Evolutionary conservation across 73 alveolate species (phyloP), one percentile per base, ranked within the genome.

Genomic region (Breviolum minutum): DNA sequence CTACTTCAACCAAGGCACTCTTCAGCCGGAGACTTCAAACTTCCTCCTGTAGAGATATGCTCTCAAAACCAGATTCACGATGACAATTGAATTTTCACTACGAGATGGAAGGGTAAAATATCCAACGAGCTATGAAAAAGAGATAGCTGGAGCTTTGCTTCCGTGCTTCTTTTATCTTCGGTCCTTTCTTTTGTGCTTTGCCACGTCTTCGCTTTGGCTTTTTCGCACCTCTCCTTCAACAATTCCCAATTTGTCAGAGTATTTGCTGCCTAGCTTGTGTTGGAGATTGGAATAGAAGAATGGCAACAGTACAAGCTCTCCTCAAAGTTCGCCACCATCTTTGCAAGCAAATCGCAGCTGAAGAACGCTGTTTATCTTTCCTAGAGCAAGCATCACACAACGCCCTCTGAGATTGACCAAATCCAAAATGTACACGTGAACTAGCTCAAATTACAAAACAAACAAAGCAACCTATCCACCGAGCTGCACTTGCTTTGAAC

Each of bases 131-230:
- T 40, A 40, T 40, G 54, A 40, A 40, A 40, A 40, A 40, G 5
- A 40, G 3, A 40, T 40, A 40, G 3, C 0, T 3, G 54, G 3
- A 40, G 54, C 54, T 40, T 40, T 40, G 54, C 54, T 40, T 40
- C 54, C 54, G 54, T 40, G 54, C 26, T 77, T 22, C 63, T 77
- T 77, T 6, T 77, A 24, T 71, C 82, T 20, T 9, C 40, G 63
- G 66, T 40, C 97, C 97, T 62, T 91, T 91, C 64, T 91, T 91
- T 77, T 91, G 97, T 32, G 89, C 89, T 60, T 92, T 92, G 81
- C 98, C 91, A 20, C 98, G 83, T 92, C 98, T 92, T 29, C 62
- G n/a, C 98, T 92, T 92, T 32, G 98, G 98, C 90, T 92, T 92
- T 84, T 92, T 92, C 80, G 79, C 73, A 22, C 87, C 98, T 30